These are phyloP conservation scores for Torrubiellomyces zombiae DNA, from an alignment of 2,329 filamentous ascomycete genomes.

Conservation along the genomic window DNA sequence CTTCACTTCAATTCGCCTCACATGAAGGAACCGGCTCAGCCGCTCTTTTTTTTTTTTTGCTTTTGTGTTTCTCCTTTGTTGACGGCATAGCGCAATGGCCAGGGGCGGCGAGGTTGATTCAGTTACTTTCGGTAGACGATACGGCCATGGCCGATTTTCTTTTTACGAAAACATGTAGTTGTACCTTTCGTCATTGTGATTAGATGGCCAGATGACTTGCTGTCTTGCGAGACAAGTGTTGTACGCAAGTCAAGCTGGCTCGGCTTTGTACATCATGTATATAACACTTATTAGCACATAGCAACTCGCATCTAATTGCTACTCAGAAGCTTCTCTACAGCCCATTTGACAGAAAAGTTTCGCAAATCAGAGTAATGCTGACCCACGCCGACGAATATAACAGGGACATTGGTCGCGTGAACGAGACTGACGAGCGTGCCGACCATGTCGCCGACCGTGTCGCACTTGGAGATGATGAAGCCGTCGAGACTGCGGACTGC, in stretches of 20 bases:
- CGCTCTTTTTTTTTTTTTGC: too few species aligned
- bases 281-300: too few species aligned
- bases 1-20: constrained; percentile 1
- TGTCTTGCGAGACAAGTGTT: too few species aligned
- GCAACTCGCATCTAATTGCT: constrained; percentile 26
- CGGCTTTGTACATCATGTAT: too few species aligned
- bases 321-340: constrained; percentile 47
- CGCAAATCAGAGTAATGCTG: constrained; percentile 54
- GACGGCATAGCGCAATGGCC: too few species aligned
- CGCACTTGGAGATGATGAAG: constrained; percentile 97
- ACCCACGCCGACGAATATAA: constrained; percentile 71
- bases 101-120: too few species aligned
- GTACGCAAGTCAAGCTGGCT: too few species aligned
- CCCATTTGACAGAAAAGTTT: constrained; percentile 54
- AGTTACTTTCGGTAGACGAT: too few species aligned
- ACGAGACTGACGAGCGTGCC: constrained; percentile 91
- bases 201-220: constrained; percentile 8
- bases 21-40: too few species aligned
- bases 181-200: neutral
- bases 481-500: constrained; percentile 67
- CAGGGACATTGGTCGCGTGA: constrained; percentile 89
- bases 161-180: too few species aligned
- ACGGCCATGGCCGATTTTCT: too few species aligned
- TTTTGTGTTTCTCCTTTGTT: too few species aligned
- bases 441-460: constrained; percentile 99